Percentiles rank a stretch among this genome's conserved stretches.
phyloP scores from a whole-genome alignment of 108 stramenopile species.

The Skeletonema costatum region DNA sequence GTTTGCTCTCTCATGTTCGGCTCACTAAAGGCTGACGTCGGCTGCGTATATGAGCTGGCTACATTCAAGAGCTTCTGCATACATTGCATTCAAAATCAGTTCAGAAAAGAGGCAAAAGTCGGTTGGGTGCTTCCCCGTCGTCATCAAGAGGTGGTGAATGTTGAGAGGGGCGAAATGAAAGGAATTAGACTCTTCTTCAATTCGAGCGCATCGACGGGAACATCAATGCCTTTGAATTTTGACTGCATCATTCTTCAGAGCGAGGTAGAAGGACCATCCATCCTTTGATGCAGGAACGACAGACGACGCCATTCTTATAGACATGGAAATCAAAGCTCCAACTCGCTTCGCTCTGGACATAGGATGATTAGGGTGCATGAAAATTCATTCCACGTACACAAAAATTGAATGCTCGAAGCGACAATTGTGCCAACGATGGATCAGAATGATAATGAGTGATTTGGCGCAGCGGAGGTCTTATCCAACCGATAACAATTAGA shows the following conservation, averaged over 20 bases:
- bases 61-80: conserved; percentile 39
- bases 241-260: not conserved
- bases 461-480: conserved; percentile 28
- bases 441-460: conserved; percentile 2
- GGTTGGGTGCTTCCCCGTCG: not conserved
- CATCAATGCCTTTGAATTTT: not conserved
- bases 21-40: conserved; percentile 27
- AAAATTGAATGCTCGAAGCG: conserved; percentile 31
- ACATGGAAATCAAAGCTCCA: conserved; percentile 11
- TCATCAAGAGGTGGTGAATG: not conserved
- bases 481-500: conserved; percentile 36
- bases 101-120: conserved; percentile 37
- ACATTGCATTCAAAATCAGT: conserved; percentile 24
- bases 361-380: conserved; percentile 8
- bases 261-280: conserved; percentile 20
- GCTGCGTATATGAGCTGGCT: conserved; percentile 25
- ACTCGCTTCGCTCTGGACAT: conserved; percentile 34
- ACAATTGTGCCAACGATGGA: conserved; percentile 30
- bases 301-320: conserved; percentile 12
- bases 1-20: conserved; percentile 24
- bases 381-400: conserved; percentile 33
- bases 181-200: conserved; percentile 26
- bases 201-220: conserved; percentile 10
- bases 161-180: conserved; percentile 14
- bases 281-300: conserved; percentile 31